Evolutionary conservation across 2,329 filamentous ascomycete species (phyloP), one percentile per base, ranked within the genome.

Genomic region (Aureobasidium sp.): DNA sequence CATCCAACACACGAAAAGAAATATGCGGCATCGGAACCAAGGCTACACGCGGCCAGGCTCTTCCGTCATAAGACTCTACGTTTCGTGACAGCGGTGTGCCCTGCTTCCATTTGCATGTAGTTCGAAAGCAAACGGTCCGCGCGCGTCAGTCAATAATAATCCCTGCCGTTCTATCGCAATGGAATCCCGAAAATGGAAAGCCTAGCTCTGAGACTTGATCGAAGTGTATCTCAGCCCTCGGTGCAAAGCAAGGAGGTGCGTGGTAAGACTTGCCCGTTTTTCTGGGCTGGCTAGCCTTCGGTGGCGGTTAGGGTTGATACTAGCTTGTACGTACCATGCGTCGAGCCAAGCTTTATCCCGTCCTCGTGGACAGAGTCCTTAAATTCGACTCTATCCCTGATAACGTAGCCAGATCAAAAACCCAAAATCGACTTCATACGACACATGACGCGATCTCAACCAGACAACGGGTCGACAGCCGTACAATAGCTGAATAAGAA

Each of bases 261-360:
- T 39, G 49, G 49, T 51, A 51, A 51, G 49, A 51, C 49, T 51
- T 51, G 49, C 49, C 49, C 49, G 49, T 51, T 51, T 51, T 8
- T 9, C n/a, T 27, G 32, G 34, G 49, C 49, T 51, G 49, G 49
- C n/a, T 37, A 21, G 49, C 6, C 11, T 7, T 37, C 2, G 34
- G 49, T 51, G 49, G 49, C 49, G 25, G 21, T 39, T 51, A 39
- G 49, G 49, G 49, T 39, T 51, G 34, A 39, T 16, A 29, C 49
- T 51, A 51, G 49, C 30, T 25, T 10, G 30, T 32, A n/a, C 27
- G 16, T 30, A 30, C 45, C 27, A 48, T 48, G 45, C 45, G 45
- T 30, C 3, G 32, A 53, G 49, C 49, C 49, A 53, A 53, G 49
- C 49, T 54, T 54, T 54, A 27, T 32, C 37, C 51, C 39, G 25